Evolutionary conservation across 805 yeast genomes (phyloP).

Genomic region (Barnettozyma sp.): DNA sequence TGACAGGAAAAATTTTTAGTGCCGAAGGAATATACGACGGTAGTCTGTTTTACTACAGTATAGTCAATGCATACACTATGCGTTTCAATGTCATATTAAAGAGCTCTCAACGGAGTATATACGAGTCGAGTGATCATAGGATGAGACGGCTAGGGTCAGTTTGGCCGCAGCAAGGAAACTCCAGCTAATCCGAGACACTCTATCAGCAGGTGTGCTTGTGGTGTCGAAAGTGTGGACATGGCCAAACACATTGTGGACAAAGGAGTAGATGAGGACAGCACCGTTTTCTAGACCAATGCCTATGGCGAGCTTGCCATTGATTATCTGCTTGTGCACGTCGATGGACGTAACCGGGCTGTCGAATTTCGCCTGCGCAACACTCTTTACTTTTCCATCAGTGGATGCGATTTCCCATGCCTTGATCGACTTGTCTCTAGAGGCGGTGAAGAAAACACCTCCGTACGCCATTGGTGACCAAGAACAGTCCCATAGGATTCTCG

Average conservation of each 20-base stretch:
- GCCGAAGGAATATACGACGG: too few species aligned
- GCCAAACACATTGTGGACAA: constrained; percentile 26
- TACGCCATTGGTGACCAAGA: constrained; percentile 64
- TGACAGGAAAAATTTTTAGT: too few species aligned
- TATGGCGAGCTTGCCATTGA: constrained; percentile 31
- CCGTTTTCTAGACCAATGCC: constrained; percentile 75
- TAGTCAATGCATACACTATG: too few species aligned
- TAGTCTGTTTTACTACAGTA: too few species aligned
- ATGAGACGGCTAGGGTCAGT: constrained; percentile 49
- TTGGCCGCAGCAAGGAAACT: constrained; percentile 26
- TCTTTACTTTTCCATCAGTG: constrained; percentile 25
- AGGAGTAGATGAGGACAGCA: constrained; percentile 37
- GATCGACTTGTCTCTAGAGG: constrained; percentile 76
- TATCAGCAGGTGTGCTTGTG: constrained; percentile 48
- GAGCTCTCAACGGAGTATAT: constrained; percentile 26
- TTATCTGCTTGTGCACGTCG: constrained; percentile 34
- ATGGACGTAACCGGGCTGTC: constrained; percentile 61
- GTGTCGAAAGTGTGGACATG: constrained; percentile 31
- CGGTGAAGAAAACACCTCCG: constrained; percentile 63
- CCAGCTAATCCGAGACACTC: constrained; percentile 59
- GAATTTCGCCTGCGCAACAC: constrained; percentile 38
- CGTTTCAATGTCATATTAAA: constrained; percentile 5
- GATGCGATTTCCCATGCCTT: constrained; percentile 56
- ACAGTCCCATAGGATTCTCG: constrained; percentile 93
- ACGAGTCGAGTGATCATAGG: constrained; percentile 55